Base-by-base conservation (phyloP, 208 protist species). In the Porcisia hertigi region DNA sequence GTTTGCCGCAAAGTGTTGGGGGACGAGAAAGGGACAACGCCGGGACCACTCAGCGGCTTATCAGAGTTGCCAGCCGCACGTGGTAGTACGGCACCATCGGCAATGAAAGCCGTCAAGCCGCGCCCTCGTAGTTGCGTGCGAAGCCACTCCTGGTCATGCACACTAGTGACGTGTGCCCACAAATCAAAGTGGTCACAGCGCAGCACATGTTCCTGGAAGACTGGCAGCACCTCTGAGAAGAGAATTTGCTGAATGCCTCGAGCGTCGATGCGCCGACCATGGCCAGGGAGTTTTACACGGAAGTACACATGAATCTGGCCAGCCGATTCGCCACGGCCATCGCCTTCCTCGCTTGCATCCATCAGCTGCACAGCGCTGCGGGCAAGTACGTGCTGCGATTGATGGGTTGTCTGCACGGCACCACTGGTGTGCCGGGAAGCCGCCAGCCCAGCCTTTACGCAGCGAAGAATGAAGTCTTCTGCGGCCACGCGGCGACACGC, bases 61-160 rank as follows among this genome's bases (percentile, higher is more conserved):
- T 98, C 96, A 16, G 69, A 83, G 66, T 92, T 88, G 8, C 98
- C 98, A 3, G 87, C 81, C 9, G 79, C 86, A 8, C 98, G 94
- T 9, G 98, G 97, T 18, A 99, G 86, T 34, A 98, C 82, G 30
- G 96, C 80, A 1, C 97, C 96, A 82, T 99, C 90, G 7, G 77
- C 85, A 20, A 99, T 91, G 75, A 99, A 99, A 25, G 93, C 96
- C 11, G 94, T 83, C 34, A 98, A 81, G 0, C 87, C 85, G 7
- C 69, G 47, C 6, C 67, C 5, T 14, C 43, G 74, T 41, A 98
- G 82, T 69, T 89, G 63, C 2, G 30, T n/a, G 49, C 97, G 87
- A 16, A 99, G 88, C 75, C 82, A 84, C 71, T 95, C 93, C 77
- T 98, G 96, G 73, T 99, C 94, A 23, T 93, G 90, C 36, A 96